These are phyloP conservation scores for Paramyrothecium roridum DNA, from an alignment of 2,329 filamentous ascomycete genomes.

Conservation along the genomic window DNA sequence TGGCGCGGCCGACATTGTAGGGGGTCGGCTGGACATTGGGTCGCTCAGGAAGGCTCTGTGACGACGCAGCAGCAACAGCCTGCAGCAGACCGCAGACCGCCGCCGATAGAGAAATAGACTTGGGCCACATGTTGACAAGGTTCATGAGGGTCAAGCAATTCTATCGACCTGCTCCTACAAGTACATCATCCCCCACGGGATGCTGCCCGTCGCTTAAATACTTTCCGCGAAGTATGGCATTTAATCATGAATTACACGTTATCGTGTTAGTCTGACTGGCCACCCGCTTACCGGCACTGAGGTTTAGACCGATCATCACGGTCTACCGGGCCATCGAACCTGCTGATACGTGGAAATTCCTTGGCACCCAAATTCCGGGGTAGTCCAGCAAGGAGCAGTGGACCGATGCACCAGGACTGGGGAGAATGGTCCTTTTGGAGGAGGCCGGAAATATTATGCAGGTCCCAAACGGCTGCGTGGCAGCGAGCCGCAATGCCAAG, in stretches of 20 bases:
- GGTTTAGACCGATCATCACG: too few relatives aligned
- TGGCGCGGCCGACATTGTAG: constrained; percentile 9
- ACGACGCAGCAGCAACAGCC: constrained; percentile 4
- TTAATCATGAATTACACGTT: too few relatives aligned
- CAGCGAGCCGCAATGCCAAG: neutral
- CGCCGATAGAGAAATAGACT: neutral
- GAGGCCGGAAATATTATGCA: neutral
- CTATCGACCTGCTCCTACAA: neutral
- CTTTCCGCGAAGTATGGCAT: neutral
- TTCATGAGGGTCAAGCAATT: neutral
- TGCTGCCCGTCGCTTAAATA: neutral
- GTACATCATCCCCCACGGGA: neutral
- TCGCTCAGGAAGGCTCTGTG: constrained; percentile 9
- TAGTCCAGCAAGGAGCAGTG: too few relatives aligned
- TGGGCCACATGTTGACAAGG: neutral
- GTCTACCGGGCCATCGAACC: too few relatives aligned
- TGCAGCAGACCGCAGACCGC: constrained; percentile 3
- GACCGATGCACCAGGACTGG: neutral
- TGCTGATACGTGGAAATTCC: too few relatives aligned
- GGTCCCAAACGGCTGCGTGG: neutral
- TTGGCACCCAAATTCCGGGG: too few relatives aligned
- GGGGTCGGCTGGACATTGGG: constrained; percentile 13
- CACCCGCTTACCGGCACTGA: too few relatives aligned
- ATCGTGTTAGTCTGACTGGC: too few relatives aligned
- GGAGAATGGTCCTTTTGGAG: neutral